Percentiles rank a stretch among this genome's conserved stretches.
Conservation (phyloP, 345 rosid genomes). For the Excoecaria cochinchinensis region DNA sequence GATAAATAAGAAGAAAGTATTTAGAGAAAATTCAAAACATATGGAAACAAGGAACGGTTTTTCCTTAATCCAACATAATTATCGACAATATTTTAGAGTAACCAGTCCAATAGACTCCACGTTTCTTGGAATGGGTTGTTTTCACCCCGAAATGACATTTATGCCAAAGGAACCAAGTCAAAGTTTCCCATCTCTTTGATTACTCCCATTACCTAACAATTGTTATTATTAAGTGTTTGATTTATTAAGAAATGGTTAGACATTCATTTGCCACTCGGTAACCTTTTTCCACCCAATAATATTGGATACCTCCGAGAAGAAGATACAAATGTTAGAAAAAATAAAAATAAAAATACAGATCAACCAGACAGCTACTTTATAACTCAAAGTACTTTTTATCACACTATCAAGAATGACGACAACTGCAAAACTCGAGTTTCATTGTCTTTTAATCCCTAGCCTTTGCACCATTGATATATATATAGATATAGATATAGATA, state of each 20-base stretch:
- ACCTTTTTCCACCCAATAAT: too few relatives aligned
- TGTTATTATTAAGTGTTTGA: not conserved
- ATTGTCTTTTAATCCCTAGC: conserved; percentile 9
- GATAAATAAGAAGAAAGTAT: too few relatives aligned
- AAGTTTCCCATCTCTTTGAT: not conserved
- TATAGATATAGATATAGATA: conserved; percentile 14
- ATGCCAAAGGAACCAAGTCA: not conserved
- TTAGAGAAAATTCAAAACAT: too few relatives aligned
- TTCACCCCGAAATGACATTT: not conserved
- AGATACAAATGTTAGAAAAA: not conserved
- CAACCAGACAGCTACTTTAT: not conserved
- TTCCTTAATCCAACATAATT: too few relatives aligned
- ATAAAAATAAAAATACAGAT: not conserved
- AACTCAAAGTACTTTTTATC: conserved; percentile 9
- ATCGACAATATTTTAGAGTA: too few relatives aligned
- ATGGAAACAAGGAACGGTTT: too few relatives aligned
- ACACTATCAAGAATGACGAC: conserved; percentile 7
- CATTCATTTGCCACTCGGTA: not conserved
- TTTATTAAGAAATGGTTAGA: not conserved
- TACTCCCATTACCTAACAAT: not conserved
- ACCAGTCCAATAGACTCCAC: too few relatives aligned
- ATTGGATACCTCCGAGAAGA: not conserved
- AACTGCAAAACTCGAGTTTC: conserved; percentile 36
- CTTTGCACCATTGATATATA: conserved; percentile 20
- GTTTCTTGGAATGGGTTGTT: not conserved